phyloP scores from a whole-genome alignment of 768 basidiomycete genomes.

The Trametes cingulata region DNA sequence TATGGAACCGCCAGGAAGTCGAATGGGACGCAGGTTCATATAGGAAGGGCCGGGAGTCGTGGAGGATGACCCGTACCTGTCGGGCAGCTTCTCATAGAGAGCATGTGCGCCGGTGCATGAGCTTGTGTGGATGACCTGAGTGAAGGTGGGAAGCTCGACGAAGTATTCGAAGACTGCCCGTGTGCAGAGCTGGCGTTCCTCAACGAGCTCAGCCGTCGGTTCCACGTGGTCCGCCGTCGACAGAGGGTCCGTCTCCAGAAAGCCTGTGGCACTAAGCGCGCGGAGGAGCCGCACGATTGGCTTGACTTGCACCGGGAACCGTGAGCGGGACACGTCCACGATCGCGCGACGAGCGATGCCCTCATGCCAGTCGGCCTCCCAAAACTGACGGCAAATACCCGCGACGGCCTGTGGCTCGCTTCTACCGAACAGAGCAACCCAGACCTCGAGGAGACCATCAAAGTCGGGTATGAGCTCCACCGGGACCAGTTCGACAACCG shows the following conservation, averaged over 20 bases:
- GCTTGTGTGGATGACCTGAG: slow-evolving; percentile 67
- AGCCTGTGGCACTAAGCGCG: slow-evolving; percentile 75
- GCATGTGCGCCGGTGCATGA: slow-evolving; percentile 69
- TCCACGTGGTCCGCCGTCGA: slow-evolving; percentile 50
- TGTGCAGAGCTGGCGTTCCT: slow-evolving; percentile 60
- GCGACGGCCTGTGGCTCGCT: slow-evolving; percentile 64
- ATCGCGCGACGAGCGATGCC: slow-evolving; percentile 73
- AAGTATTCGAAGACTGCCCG: slow-evolving; percentile 78
- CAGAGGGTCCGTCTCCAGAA: slow-evolving; percentile 71
- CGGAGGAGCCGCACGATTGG: slow-evolving; percentile 73
- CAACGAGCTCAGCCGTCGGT: slow-evolving; percentile 41
- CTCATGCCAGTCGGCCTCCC: slow-evolving; percentile 74
- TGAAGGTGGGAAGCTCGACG: slow-evolving; percentile 66
- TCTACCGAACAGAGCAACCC: slow-evolving; percentile 78
- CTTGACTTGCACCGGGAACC: slow-evolving; percentile 79
- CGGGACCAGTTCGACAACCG: slow-evolving; percentile 70
- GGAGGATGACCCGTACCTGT: slow-evolving; percentile 55
- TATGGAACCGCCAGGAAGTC: slow-evolving; percentile 73
- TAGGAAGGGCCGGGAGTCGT: slow-evolving; percentile 56
- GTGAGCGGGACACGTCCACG: slow-evolving; percentile 77
- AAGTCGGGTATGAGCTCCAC: slow-evolving; percentile 80
- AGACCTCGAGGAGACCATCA: slow-evolving; percentile 68
- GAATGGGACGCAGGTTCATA: slow-evolving; percentile 63
- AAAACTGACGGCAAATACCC: slow-evolving; percentile 78
- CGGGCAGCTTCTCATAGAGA: slow-evolving; percentile 66